Evolutionary conservation across 441 rosid genomes (phyloP).

Genomic region (Gossypium davidsonii): DNA sequence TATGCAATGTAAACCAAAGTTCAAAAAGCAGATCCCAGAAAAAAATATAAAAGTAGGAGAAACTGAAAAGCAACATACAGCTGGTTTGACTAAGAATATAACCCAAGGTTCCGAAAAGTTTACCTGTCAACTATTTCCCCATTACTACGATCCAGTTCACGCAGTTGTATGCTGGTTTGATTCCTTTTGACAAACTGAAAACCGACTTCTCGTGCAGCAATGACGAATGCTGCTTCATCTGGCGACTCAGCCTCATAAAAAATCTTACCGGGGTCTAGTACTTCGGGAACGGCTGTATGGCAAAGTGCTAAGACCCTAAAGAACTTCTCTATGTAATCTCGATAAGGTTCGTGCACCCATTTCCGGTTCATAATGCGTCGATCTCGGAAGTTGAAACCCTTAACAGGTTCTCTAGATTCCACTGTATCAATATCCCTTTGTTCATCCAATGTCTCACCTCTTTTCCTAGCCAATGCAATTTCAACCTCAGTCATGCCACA

Average conservation of each 20-base stretch:
- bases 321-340: constrained; percentile 55
- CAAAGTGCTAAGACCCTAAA: constrained; percentile 68
- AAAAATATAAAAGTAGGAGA: neutral
- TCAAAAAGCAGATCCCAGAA: neutral
- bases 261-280: constrained; percentile 39
- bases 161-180: constrained; percentile 60
- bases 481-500: constrained; percentile 77
- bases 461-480: constrained; percentile 47
- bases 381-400: constrained; percentile 85
- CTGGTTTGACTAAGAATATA: neutral
- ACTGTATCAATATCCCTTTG: constrained; percentile 14
- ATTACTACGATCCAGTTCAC: constrained; percentile 45
- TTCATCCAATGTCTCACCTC: constrained; percentile 25
- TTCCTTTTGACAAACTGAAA: constrained; percentile 68
- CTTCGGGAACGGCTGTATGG: constrained; percentile 77
- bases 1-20: constrained; percentile 20
- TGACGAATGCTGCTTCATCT: constrained; percentile 86
- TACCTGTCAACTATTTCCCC: constrained; percentile 53
- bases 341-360: constrained; percentile 57
- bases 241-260: constrained; percentile 93
- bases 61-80: neutral
- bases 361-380: constrained; percentile 59
- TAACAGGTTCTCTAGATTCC: constrained; percentile 34
- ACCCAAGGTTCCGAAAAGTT: neutral
- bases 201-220: constrained; percentile 81